Conservation (phyloP, 192 early-diverging fungal genomes). For the Chytriomyces hyalinus region DNA sequence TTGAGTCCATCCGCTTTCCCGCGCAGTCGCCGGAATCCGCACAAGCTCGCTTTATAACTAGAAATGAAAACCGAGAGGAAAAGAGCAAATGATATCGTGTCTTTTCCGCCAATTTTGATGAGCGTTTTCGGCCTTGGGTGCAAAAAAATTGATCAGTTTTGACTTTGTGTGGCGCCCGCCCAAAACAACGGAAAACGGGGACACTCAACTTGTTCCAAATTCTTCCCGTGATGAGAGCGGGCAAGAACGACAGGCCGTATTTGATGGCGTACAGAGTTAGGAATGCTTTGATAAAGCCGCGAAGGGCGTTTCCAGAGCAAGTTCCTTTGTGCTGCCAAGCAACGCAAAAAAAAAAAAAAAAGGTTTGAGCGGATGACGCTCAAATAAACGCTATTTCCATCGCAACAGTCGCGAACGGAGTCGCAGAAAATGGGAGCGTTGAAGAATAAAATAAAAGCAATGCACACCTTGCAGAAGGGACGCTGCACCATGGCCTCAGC, state of each 20-base stretch:
- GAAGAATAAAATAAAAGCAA: background rate
- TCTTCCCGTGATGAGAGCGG: constrained; percentile 27
- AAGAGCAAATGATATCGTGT: constrained; percentile 46
- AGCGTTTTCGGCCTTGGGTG: constrained; percentile 33
- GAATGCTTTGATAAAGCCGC: constrained; percentile 44
- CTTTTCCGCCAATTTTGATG: constrained; percentile 46
- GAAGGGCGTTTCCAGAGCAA: constrained; percentile 32
- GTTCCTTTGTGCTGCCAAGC: constrained; percentile 20
- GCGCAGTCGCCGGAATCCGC: constrained; percentile 29
- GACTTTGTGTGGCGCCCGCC: background rate
- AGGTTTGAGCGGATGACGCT: constrained; percentile 33
- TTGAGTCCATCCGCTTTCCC: constrained; percentile 28
- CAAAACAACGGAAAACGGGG: background rate
- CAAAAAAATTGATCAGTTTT: background rate
- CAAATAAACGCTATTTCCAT: constrained; percentile 19
- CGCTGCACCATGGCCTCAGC: constrained; percentile 9
- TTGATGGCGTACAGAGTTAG: constrained; percentile 44
- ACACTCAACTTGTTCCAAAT: constrained; percentile 23
- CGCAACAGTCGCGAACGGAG: constrained; percentile 13
- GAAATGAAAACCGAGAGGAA: constrained; percentile 48
- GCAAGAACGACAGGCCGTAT: constrained; percentile 38
- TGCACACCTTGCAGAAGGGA: constrained; percentile 35
- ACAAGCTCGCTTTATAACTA: constrained; percentile 44
- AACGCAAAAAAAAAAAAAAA: background rate
- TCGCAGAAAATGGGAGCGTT: background rate